phyloP scores from a whole-genome alignment of 805 yeast genomes.

The Suhomyces pyralidae region DNA sequence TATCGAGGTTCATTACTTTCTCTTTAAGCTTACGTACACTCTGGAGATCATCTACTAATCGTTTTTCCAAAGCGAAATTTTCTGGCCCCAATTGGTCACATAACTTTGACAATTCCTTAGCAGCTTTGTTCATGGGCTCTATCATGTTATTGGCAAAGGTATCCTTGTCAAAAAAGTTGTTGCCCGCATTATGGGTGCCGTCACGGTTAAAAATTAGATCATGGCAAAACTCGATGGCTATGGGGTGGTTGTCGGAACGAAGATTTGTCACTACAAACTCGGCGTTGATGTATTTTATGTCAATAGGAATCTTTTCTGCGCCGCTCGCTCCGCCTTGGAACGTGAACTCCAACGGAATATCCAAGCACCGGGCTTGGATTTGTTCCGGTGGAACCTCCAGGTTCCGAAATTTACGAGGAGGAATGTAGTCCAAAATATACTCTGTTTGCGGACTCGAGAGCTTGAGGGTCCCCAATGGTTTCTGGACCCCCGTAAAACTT shows the following conservation, averaged over 20 bases:
- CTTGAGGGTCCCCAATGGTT: slow-evolving; percentile 7
- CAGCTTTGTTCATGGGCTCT: slow-evolving; percentile 18
- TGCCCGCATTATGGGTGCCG: slow-evolving; percentile 2
- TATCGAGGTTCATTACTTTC: slow-evolving; percentile 22
- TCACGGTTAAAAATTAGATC: slow-evolving; percentile 28
- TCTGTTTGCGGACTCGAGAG: slow-evolving; percentile 4
- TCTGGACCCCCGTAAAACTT: slow-evolving; percentile 11
- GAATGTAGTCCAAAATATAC: slow-evolving; percentile 17
- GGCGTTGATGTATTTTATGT: slow-evolving; percentile 18
- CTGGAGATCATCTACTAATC: slow-evolving; percentile 28
- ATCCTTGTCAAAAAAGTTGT: slow-evolving; percentile 16
- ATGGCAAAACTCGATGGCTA: slow-evolving; percentile 39
- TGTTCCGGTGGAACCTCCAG: slow-evolving; percentile 17
- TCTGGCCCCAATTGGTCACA: slow-evolving; percentile 20
- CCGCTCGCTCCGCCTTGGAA: slow-evolving; percentile 5
- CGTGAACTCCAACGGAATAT: slow-evolving; percentile 24
- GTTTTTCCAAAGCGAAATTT: slow-evolving; percentile 26
- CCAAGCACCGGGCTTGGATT: slow-evolving; percentile 1
- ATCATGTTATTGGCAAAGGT: slow-evolving; percentile 22
- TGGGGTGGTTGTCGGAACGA: slow-evolving; percentile 29
- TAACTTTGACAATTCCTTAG: slow-evolving; percentile 17
- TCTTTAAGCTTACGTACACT: slow-evolving; percentile 25
- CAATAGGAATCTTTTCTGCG: slow-evolving; percentile 15
- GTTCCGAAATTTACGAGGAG: slow-evolving; percentile 20
- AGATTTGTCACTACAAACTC: slow-evolving; percentile 33